These are phyloP conservation scores for Dryas alaskensis DNA, from an alignment of 306 rosid species.

Conservation along the genomic window DNA sequence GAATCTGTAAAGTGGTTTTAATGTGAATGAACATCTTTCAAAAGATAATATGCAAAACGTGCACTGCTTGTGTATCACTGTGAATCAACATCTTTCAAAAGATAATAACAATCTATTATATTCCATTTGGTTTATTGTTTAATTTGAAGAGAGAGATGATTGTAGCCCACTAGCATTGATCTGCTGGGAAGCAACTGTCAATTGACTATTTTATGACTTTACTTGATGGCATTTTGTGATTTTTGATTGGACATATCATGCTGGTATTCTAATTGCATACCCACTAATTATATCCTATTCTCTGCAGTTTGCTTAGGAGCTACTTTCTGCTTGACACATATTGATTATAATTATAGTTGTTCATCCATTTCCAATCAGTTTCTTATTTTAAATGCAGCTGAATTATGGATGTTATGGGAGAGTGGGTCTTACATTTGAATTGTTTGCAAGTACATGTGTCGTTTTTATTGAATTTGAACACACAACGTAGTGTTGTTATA, in stretches of 20 bases:
- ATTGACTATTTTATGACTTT: neutral
- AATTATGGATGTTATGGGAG: neutral
- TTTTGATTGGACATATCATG: neutral
- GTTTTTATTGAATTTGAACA: constrained; percentile 7
- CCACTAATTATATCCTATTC: neutral
- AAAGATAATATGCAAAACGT: neutral
- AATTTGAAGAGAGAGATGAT: neutral
- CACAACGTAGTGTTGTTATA: neutral
- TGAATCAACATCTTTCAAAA: neutral
- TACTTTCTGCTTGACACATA: neutral
- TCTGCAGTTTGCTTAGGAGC: neutral
- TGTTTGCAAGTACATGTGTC: neutral
- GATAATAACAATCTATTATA: neutral
- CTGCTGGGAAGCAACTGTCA: neutral
- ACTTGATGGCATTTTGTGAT: neutral
- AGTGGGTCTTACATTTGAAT: neutral
- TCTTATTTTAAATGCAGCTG: neutral
- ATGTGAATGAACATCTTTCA: too few species aligned
- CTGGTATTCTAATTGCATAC: neutral
- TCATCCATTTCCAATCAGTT: neutral
- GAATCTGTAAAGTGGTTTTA: neutral
- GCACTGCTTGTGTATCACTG: neutral
- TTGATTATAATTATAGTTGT: neutral
- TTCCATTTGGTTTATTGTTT: neutral
- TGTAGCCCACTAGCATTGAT: neutral